Evolutionary conservation across 2,329 filamentous ascomycete genomes (phyloP), one percentile per base, ranked within the genome.

Genomic region (Exserohilum rostratum): DNA sequence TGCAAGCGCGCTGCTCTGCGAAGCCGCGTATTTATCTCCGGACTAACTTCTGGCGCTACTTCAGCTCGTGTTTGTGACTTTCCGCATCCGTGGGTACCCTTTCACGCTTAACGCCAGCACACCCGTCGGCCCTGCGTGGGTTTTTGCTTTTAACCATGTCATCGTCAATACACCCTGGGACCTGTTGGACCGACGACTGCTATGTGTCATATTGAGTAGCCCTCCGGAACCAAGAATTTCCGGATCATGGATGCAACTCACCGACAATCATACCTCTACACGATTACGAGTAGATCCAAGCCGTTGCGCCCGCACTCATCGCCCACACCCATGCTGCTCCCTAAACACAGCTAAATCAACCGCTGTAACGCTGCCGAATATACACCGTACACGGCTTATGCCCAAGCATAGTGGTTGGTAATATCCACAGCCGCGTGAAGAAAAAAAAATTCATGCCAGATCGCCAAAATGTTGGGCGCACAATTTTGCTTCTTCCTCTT

Each of bases 1-100:
- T 53, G 51, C 48, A 51, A 42, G 33, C 44, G 44, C 44, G 13
- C 39, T 38, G 49, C 50, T 40, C 48, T 22, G 50, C 56, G 46
- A 57, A 49, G 48, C 39, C 22, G 48, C 47, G 52, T 39, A 42
- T 47, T 15, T 48, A 57, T 39, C 49, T 50, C 38, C 27, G 11
- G 18, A 12, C 46, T 39, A 39, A 11, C 34, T 39, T 46, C 15
- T 27, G 15, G 17, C 10, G 20, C n/a, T 18, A 18, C 13, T 27
- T 31, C 27, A n/a, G 31, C 20, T 17, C 20, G 20, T 7, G n/a
- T 46, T 20, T 35, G 34, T 48, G 17, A 39, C 25, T 39, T 48
- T 39, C 15, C 46, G 15, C 42, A 31, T 31, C 13, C 35, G 17
- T 40, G 17, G 35, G 31, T 38, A 40, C 30, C 18, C 35, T 48